These are phyloP conservation scores for Neopestalotiopsis sp. DNA, from an alignment of 2,329 filamentous ascomycete genomes.

Conservation along the genomic window DNA sequence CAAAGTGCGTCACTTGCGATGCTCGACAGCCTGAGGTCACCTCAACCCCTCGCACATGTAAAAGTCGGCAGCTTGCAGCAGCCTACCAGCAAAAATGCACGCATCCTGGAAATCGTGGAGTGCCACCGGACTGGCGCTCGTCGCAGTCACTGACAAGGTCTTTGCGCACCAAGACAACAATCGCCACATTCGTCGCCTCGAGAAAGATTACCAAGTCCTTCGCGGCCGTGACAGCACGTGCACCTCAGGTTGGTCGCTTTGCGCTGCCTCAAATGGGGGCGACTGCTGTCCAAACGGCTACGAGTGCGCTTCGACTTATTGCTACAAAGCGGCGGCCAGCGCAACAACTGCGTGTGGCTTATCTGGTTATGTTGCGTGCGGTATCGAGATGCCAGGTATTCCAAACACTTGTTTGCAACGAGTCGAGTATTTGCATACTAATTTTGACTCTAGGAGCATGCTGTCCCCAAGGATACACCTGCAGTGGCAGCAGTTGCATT, in stretches of 20 bases:
- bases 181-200: constrained; percentile 31
- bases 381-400: constrained; percentile 16
- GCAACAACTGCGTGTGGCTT: constrained; percentile 43
- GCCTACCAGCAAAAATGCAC: constrained; percentile 26
- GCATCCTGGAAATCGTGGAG: constrained; percentile 23
- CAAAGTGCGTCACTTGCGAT: not conserved
- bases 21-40: not conserved
- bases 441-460: constrained; percentile 43
- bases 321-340: constrained; percentile 51
- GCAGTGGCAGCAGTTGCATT: constrained; percentile 46
- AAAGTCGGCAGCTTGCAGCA: constrained; percentile 2
- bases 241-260: constrained; percentile 29
- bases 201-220: constrained; percentile 30
- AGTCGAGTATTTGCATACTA: not conserved
- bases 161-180: constrained; percentile 22
- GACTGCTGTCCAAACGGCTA: constrained; percentile 56
- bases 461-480: constrained; percentile 52
- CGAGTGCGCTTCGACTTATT: constrained; percentile 52
- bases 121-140: constrained; percentile 25
- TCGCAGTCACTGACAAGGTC: constrained; percentile 21
- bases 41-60: not conserved
- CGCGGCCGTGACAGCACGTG: constrained; percentile 35
- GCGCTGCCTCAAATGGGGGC: constrained; percentile 38
- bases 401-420: not conserved
- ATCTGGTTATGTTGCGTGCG: constrained; percentile 47